Percentiles rank a stretch among this genome's conserved stretches.
Evolutionary conservation across 257 asterid genomes (phyloP).

Genomic region (Scutellaria baicalensis): DNA sequence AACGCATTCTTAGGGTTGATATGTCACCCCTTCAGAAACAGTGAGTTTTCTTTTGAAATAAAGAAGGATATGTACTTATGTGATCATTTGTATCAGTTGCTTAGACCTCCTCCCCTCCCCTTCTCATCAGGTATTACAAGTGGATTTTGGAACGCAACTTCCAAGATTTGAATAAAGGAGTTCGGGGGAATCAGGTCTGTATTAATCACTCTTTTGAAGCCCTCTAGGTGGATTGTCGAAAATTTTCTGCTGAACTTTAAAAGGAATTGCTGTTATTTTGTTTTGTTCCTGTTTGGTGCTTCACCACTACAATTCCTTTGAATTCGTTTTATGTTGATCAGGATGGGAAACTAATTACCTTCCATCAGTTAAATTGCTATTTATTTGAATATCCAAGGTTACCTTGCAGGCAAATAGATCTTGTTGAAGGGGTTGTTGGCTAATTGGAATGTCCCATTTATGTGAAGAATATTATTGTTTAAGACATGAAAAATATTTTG

Average conservation of each 20-base stretch:
- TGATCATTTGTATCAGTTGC: neutral
- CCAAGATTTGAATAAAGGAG: constrained; percentile 97
- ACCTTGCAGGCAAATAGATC: neutral
- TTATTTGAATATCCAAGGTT: neutral
- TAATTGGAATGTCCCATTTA: neutral
- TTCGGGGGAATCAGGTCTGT: constrained; percentile 95
- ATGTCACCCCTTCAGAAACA: constrained; percentile 99
- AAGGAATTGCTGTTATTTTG: neutral
- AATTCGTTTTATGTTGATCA: neutral
- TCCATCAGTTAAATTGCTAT: neutral
- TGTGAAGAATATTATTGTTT: neutral
- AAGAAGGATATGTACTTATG: neutral
- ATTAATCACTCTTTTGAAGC: constrained; percentile 6
- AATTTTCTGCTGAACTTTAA: neutral
- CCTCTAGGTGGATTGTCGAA: constrained; percentile 7
- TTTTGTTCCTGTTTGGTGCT: constrained; percentile 6
- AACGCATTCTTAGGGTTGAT: constrained; percentile 98
- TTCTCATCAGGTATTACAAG: constrained; percentile 72
- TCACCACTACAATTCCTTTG: neutral
- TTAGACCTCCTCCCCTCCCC: neutral
- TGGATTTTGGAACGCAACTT: constrained; percentile 99
- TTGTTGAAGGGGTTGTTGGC: neutral
- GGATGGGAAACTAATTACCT: neutral
- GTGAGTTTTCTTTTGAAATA: constrained; percentile 28
- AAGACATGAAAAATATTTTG: constrained; percentile 13